Conservation (phyloP, 2,329 filamentous ascomycete species). For the Hypoxylon sp. region DNA sequence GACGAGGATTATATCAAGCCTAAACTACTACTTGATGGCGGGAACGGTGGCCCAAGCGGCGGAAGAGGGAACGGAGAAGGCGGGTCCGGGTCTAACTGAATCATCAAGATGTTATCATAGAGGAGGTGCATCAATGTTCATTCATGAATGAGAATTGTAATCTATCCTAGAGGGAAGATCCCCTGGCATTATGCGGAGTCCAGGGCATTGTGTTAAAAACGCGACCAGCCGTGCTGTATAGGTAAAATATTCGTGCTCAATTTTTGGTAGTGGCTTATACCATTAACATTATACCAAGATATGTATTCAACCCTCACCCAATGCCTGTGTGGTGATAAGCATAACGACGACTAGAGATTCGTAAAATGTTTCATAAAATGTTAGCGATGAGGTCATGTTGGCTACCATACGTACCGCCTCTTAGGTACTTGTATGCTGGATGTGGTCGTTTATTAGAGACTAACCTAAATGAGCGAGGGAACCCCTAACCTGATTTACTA, state of each 20-base stretch:
- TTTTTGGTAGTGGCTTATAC: not conserved
- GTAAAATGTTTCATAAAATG: not conserved
- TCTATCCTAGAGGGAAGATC: conserved; percentile 30
- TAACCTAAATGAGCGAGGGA: not conserved
- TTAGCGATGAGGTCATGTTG: conserved; percentile 20
- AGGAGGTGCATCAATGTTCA: conserved; percentile 29
- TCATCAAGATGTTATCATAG: conserved; percentile 19
- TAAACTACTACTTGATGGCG: conserved; percentile 84
- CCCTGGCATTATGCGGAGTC: conserved; percentile 38
- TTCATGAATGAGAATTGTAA: conserved; percentile 34
- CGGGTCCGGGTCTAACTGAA: conserved; percentile 47
- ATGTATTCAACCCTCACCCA: not conserved
- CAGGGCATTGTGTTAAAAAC: conserved; percentile 27
- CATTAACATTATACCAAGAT: not conserved
- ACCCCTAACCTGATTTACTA: not conserved
- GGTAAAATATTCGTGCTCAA: not conserved
- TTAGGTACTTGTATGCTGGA: not conserved
- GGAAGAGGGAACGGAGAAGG: conserved; percentile 52
- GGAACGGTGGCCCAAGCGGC: conserved; percentile 51
- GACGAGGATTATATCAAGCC: conserved; percentile 98
- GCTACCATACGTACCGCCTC: not conserved
- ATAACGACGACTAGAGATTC: not conserved
- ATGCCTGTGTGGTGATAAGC: not conserved
- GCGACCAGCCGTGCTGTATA: conserved; percentile 14
- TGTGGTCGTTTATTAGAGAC: too few species aligned